phyloP scores from a whole-genome alignment of 1,284 basidiomycete genomes.

The Ceratobasidium sp. region DNA sequence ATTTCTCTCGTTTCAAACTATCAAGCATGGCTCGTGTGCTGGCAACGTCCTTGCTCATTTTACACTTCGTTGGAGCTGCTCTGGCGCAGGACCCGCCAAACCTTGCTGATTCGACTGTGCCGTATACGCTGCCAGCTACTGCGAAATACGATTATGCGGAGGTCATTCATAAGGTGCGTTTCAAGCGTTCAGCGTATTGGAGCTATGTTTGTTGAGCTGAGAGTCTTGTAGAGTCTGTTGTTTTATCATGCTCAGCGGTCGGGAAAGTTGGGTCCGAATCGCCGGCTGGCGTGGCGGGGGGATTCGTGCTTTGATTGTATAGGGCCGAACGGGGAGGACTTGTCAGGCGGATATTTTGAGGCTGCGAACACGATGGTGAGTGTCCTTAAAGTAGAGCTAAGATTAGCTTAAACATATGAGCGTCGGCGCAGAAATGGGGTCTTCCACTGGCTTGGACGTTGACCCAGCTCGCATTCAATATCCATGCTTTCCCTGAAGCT shows the following conservation, averaged over 20 bases:
- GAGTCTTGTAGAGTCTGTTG: slow-evolving; percentile 23
- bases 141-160: slow-evolving; percentile 46
- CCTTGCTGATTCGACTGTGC: slow-evolving; percentile 35
- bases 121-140: slow-evolving; percentile 23
- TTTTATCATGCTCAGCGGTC: slow-evolving; percentile 46
- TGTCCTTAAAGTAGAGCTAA: slow-evolving; percentile 42
- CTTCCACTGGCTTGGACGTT: slow-evolving; percentile 45
- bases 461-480: slow-evolving; percentile 45
- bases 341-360: slow-evolving; percentile 46
- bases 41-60: background rate
- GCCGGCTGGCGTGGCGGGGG: slow-evolving; percentile 43
- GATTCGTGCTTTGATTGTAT: slow-evolving; percentile 43
- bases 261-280: slow-evolving; percentile 44
- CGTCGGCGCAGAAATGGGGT: slow-evolving; percentile 44
- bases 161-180: slow-evolving; percentile 42
- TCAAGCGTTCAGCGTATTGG: background rate
- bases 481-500: slow-evolving; percentile 28
- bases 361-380: slow-evolving; percentile 46
- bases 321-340: slow-evolving; percentile 41
- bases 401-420: slow-evolving; percentile 3
- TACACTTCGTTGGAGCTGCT: background rate
- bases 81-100: slow-evolving; percentile 41
- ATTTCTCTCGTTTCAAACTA: slow-evolving; percentile 6
- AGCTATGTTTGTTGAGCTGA: background rate
- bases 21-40: slow-evolving; percentile 23